Evolutionary conservation across 2,329 filamentous ascomycete species (phyloP), one percentile per base, ranked within the genome.

Genomic region (Penicillium vulpinum): DNA sequence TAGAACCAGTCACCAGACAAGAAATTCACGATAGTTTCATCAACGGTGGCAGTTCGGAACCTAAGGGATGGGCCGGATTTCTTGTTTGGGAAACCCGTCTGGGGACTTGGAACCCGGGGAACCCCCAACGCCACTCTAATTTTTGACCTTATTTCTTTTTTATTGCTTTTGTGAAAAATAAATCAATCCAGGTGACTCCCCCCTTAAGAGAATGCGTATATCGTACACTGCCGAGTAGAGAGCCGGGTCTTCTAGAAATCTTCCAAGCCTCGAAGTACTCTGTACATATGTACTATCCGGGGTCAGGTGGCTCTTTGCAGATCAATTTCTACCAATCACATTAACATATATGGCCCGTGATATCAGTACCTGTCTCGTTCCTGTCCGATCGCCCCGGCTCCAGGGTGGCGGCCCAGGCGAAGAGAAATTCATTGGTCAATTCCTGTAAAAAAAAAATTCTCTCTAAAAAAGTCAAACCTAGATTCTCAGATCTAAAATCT

Each of bases 11-110:
- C 54, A 54, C 35, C 54, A 35, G 49, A 53, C 49, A 29, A 13
- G 35, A 43, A 41, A 35, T 39, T 4, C 46, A 54, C 51, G 43
- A 54, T 54, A 46, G 28, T 44, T 28, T 40, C 13, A 15, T 40
- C 5, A 10, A 44, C 41, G 40, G 39, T 26, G 39, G 40, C 40
- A n/a, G 41, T 35, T 55, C 38, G 29, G 52, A 38, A 55, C 18
- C n/a, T 28, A 29, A 51, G 33, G 24, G 18, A 31, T 33, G 35
- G 31, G n/a, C 48, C 51, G 56, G 56, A 58, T 55, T 50, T 50
- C 56, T 58, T 11, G 6, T 45, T 58, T 26, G 28, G 56, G 56
- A 31, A 58, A 50, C 15, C 56, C 56, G 55, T 50, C 51, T 49
- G 43, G 46, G 38, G 36, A 24, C 18, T 24, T 26, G 16, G 35